Conservation (phyloP, 2,329 filamentous ascomycete species). For the Fusarium sp. region DNA sequence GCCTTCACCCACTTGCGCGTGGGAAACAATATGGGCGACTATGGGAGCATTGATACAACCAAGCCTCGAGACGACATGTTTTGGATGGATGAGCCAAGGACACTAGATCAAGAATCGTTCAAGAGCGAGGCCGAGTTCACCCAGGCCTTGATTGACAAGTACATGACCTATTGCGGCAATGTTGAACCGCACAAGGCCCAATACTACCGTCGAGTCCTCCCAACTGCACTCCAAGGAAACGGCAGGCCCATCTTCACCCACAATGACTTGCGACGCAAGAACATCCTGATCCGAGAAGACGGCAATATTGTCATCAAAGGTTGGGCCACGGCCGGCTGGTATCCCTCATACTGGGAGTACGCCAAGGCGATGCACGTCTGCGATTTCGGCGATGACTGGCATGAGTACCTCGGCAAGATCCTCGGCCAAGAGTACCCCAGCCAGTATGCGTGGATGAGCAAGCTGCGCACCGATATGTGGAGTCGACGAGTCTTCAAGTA, state of each 20-base stretch:
- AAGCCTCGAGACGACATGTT: conserved; percentile 19
- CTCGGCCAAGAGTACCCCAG: not conserved
- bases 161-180: not conserved
- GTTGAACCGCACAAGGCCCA: not conserved
- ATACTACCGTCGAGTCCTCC: conserved; percentile 6
- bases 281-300: conserved; percentile 15
- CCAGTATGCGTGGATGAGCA: not conserved
- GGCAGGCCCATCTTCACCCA: conserved; percentile 18
- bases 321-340: conserved; percentile 24
- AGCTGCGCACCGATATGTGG: not conserved
- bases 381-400: conserved; percentile 9
- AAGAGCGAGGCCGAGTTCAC: conserved; percentile 10
- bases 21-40: conserved; percentile 9
- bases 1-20: conserved; percentile 7
- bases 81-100: conserved; percentile 6
- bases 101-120: not conserved
- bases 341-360: conserved; percentile 25
- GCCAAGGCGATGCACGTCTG: conserved; percentile 2
- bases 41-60: conserved; percentile 17
- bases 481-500: not conserved
- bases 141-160: conserved; percentile 1
- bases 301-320: conserved; percentile 10
- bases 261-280: conserved; percentile 19
- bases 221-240: not conserved
- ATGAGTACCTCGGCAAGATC: not conserved